Base-by-base conservation (phyloP, 768 basidiomycete genomes). In the Suillus variegatus region DNA sequence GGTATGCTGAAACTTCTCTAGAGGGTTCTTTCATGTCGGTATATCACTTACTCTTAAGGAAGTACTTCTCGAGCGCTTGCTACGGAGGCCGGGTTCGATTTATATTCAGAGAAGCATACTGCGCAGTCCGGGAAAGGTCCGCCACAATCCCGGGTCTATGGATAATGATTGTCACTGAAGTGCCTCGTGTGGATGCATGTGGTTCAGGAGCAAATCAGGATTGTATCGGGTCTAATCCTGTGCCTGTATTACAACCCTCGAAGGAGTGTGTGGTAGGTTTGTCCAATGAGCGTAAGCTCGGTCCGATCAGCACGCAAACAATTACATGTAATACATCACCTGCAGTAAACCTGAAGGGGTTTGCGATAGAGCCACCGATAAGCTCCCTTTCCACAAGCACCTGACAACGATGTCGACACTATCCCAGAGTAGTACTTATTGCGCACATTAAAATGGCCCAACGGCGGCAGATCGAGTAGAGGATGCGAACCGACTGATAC, bases 1-100 rank as follows among this genome's bases (percentile, higher is more conserved):
- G 65, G 73, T 20, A 60, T 41, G 58, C 41, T 60, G 41, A 60
- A 25, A 43, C 40, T 60, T 32, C 2, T 41, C 10, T 60, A 60
- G 58, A 43, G 9, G 16, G 40, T 58, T 40, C 57, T 58, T 18
- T 58, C 32, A 58, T 41, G 16, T 41, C 38, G 22, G 38, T 6
- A n/a, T 38, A 25, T 25, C n/a, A 18, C 32, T 2, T 36, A 36
- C 6, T 55, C 10, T 35, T 5, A 35, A 35, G n/a, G 54, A n/a
- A 55, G 35, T 3, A 1, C 32, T 55, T 32, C 32, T 35, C 32
- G 54, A 55, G 54, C 54, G 54, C 54, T 55, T 20, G 32, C 20
- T 12, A 35, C 51, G 10, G 18, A 10, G 28, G 28, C 32, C 18
- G 16, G 36, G 18, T 22, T 58, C 16, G 3, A 18, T 25, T 40